Conservation (phyloP, 2,329 filamentous ascomycete species). For the Aspergillus thermomutatus region DNA sequence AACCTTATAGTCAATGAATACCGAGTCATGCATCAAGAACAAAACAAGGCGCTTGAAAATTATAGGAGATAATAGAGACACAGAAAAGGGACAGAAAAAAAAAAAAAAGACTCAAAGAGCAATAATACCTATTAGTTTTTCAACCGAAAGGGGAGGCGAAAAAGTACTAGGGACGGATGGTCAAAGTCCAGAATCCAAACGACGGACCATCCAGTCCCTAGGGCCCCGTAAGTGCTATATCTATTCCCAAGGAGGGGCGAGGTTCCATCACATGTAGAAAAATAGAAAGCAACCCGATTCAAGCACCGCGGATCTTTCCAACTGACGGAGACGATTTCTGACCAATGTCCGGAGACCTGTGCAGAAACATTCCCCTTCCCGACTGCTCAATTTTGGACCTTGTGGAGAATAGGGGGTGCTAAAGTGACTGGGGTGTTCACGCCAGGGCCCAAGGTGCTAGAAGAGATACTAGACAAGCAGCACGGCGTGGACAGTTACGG, state of each 20-base stretch:
- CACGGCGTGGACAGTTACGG: neutral
- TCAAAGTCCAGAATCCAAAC: neutral
- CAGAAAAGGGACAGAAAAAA: neutral
- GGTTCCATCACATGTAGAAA: conserved; percentile 11
- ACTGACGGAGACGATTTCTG: neutral
- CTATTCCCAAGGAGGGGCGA: conserved; percentile 1
- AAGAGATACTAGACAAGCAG: neutral
- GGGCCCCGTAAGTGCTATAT: conserved; percentile 6
- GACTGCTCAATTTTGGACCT: conserved; percentile 1
- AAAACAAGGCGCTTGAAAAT: neutral
- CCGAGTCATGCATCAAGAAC: neutral
- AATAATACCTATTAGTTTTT: neutral
- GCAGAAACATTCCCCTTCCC: conserved; percentile 1
- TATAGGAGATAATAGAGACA: neutral
- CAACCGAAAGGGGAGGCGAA: neutral
- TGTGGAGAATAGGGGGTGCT: neutral
- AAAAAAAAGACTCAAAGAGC: neutral
- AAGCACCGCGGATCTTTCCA: conserved; percentile 10
- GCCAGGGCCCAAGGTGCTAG: neutral
- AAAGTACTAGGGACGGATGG: neutral
- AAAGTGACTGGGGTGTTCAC: neutral
- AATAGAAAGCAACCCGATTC: neutral
- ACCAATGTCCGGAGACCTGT: neutral
- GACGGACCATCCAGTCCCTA: neutral
- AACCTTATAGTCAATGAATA: neutral